Conservation (phyloP, 208 protist species). For the Crithidia thermophila region DNA sequence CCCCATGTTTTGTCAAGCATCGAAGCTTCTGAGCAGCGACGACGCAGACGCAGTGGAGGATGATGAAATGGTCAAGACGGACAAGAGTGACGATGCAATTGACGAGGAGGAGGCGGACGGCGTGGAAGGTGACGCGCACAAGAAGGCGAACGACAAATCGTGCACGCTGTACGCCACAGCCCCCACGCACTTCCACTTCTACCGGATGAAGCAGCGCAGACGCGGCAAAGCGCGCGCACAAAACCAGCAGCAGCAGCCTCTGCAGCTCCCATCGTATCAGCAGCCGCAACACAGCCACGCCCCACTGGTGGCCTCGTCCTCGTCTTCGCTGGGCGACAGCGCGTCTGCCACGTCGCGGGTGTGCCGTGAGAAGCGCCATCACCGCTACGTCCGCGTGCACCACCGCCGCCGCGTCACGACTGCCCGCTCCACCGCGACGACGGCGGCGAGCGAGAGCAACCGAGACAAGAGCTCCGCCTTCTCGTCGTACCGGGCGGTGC, state of each 20-base stretch:
- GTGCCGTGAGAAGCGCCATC: constrained; percentile 22
- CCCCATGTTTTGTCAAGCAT: no score
- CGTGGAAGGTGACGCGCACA: neutral
- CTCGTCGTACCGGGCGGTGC: no score
- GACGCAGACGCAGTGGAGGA: no score
- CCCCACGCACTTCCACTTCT: constrained; percentile 25
- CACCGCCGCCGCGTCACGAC: constrained; percentile 13
- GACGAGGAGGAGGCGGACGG: neutral
- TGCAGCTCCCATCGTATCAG: constrained; percentile 6
- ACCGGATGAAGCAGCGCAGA: constrained; percentile 6
- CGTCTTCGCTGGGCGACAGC: neutral
- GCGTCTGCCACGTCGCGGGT: neutral
- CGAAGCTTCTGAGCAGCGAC: no score
- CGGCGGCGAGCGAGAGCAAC: no score
- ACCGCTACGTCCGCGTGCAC: constrained; percentile 38
- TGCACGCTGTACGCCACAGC: constrained; percentile 29
- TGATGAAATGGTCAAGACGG: neutral
- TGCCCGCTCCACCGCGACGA: neutral
- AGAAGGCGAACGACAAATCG: neutral
- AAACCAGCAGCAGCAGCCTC: neutral
- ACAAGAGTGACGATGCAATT: neutral
- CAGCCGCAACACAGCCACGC: neutral
- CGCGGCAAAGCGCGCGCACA: neutral
- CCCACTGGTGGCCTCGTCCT: neutral
- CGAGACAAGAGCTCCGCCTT: no score